Evolutionary conservation across 768 basidiomycete genomes (phyloP).

Genomic region (Suillus sp.): DNA sequence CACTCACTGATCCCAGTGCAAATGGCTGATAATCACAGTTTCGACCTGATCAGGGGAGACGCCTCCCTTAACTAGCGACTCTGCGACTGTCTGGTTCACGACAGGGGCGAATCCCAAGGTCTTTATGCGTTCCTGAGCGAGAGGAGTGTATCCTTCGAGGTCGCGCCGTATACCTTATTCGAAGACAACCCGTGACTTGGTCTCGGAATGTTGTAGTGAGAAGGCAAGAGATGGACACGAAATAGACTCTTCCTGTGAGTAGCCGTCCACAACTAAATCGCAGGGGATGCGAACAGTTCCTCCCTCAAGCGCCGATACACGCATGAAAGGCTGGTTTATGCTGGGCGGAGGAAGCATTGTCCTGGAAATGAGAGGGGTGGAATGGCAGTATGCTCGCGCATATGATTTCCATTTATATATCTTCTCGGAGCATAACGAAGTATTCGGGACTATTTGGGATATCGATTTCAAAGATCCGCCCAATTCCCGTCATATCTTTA

Average conservation of each 20-base stretch:
- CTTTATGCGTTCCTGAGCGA: slow-evolving; percentile 31
- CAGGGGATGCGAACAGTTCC: slow-evolving; percentile 20
- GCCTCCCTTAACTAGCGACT: slow-evolving; percentile 51
- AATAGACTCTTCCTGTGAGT: slow-evolving; percentile 4
- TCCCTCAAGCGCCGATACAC: slow-evolving; percentile 28
- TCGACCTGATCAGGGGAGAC: slow-evolving; percentile 42
- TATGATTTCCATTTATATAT: not conserved
- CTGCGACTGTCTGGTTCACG: slow-evolving; percentile 34
- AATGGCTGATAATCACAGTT: slow-evolving; percentile 48
- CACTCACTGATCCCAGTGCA: slow-evolving; percentile 50
- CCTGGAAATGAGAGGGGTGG: not conserved
- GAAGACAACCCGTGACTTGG: slow-evolving; percentile 35
- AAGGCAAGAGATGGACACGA: slow-evolving; percentile 20
- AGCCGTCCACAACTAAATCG: slow-evolving; percentile 17
- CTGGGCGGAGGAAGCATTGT: slow-evolving; percentile 23
- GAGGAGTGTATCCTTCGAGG: slow-evolving; percentile 41
- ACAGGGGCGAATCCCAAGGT: slow-evolving; percentile 23
- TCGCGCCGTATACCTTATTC: slow-evolving; percentile 57
- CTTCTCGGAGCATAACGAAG: slow-evolving; percentile 16
- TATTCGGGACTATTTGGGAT: too few species aligned
- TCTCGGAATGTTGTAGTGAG: slow-evolving; percentile 16
- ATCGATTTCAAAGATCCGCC: not conserved
- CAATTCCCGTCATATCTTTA: not conserved
- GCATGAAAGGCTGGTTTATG: slow-evolving; percentile 20
- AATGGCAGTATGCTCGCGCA: not conserved